Conservation (phyloP, 805 yeast species). For the Metschnikowia kofuensis region DNA sequence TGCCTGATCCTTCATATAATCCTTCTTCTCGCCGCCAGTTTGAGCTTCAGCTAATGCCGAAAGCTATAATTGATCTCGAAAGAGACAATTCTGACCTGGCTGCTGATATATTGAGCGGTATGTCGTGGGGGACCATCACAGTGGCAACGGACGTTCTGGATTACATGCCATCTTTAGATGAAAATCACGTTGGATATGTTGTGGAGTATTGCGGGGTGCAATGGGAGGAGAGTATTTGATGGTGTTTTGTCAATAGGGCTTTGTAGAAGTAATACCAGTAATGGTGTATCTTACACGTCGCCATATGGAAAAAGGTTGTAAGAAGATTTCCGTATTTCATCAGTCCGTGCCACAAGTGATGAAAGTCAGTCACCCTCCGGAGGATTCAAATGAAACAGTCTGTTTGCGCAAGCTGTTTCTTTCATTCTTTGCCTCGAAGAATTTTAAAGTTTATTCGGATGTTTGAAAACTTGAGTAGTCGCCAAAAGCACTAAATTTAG, state of each 20-base stretch:
- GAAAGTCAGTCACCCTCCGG: no score
- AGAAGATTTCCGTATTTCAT: no score
- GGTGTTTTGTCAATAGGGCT: not conserved
- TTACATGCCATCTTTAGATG: slow-evolving; percentile 54
- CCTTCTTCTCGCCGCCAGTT: slow-evolving; percentile 61
- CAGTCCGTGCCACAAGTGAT: no score
- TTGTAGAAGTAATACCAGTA: no score
- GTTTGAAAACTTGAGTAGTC: no score
- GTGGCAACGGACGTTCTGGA: slow-evolving; percentile 77
- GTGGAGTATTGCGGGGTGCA: slow-evolving; percentile 84
- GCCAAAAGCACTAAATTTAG: no score
- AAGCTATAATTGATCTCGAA: slow-evolving; percentile 81
- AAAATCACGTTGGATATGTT: slow-evolving; percentile 69
- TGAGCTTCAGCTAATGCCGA: slow-evolving; percentile 94
- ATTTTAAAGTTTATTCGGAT: no score
- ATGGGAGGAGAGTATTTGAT: slow-evolving; percentile 58
- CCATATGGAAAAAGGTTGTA: no score
- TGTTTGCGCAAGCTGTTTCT: no score
- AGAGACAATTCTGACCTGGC: slow-evolving; percentile 27
- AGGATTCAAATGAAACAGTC: no score
- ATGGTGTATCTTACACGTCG: no score
- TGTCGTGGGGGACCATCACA: slow-evolving; percentile 96
- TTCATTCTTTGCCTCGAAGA: no score
- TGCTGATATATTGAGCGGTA: slow-evolving; percentile 60
- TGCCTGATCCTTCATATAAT: slow-evolving; percentile 62